Conservation (phyloP, 2,329 filamentous ascomycete species). For the Aspergillus amoenus region DNA sequence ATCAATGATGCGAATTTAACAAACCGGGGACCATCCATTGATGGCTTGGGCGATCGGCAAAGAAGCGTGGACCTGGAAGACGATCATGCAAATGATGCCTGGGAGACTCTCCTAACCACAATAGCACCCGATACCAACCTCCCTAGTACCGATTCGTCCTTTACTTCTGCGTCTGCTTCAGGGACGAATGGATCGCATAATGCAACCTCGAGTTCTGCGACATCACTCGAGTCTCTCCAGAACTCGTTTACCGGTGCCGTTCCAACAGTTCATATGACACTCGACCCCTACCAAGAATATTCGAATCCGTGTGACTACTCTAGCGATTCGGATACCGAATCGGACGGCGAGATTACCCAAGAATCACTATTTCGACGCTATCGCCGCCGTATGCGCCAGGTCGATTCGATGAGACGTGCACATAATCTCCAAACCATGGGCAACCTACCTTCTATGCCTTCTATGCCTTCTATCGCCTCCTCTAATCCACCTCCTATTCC, state of each 20-base stretch:
- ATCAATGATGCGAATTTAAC: slow-evolving; percentile 24
- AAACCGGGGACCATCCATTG: slow-evolving; percentile 40
- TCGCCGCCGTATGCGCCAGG: slow-evolving; percentile 17
- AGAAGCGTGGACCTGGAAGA: slow-evolving; percentile 71
- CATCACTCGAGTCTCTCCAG: slow-evolving; percentile 46
- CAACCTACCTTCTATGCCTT: slow-evolving; percentile 32
- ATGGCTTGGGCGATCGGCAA: slow-evolving; percentile 81
- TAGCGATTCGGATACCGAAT: slow-evolving; percentile 36
- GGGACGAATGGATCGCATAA: slow-evolving; percentile 27
- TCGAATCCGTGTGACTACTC: slow-evolving; percentile 39
- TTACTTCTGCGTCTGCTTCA: slow-evolving; percentile 57
- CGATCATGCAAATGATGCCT: slow-evolving; percentile 56
- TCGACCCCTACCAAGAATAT: slow-evolving; percentile 37
- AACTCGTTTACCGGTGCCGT: slow-evolving; percentile 23
- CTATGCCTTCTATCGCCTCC: slow-evolving; percentile 2
- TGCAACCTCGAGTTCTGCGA: slow-evolving; percentile 30
- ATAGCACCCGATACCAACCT: slow-evolving; percentile 78
- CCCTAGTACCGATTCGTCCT: slow-evolving; percentile 79
- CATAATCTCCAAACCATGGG: slow-evolving; percentile 31
- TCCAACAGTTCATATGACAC: slow-evolving; percentile 26
- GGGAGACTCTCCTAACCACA: slow-evolving; percentile 79
- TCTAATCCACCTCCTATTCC: slow-evolving; percentile 10
- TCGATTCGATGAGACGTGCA: slow-evolving; percentile 23
- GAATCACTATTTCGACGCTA: slow-evolving; percentile 21
- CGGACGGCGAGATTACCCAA: slow-evolving; percentile 27